Base-by-base conservation (phyloP, 805 yeast species). In the Clavispora asparagi region DNA sequence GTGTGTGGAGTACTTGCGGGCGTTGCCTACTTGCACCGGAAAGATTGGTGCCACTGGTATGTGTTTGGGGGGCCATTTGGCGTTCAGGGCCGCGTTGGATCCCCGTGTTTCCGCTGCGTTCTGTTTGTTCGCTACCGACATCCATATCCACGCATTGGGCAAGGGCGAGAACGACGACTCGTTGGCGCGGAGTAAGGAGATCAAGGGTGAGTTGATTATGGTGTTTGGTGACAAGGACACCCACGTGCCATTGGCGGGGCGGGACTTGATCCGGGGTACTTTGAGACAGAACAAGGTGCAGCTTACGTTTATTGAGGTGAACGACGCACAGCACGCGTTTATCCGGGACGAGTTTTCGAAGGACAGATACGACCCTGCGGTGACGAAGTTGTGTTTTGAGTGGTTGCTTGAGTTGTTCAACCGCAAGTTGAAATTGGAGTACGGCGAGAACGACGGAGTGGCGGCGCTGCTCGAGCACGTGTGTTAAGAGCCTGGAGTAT, bases 61-160 rank as follows among this genome's bases (percentile, higher is more conserved):
- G 94, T 87, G 95, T 62, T 76, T 86, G 32, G 94, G 94, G 17
- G 95, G 94, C 1, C 94, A 86, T 60, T 68, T 85, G 56, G 92
- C 94, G 1, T 84, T 76, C 67, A 71, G 95, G 53, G 74, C 82
- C 2, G 81, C 83, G 2, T 70, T 85, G 53, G 88, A 85, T 57
- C 69, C 74, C 32, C 66, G 88, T 47, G 79, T 86, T 39, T 67
- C 70, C 11, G 88, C 91, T 14, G 76, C 83, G 10, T 85, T 85
- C 16, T 81, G 90, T 50, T 86, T 85, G 66, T 86, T 86, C 67
- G 87, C 89, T 12, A 86, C 95, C 6, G 94, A 86, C 57, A 82
- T 87, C 58, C 94, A 87, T 60, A 72, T 72, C 48, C 82, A 76
- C 56, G 76, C 83, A 7, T 65, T 87, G 42, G 94, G 90, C 12